Evolutionary conservation across 345 rosid species (phyloP).

Genomic region (Zanthoxylum bungeanum): DNA sequence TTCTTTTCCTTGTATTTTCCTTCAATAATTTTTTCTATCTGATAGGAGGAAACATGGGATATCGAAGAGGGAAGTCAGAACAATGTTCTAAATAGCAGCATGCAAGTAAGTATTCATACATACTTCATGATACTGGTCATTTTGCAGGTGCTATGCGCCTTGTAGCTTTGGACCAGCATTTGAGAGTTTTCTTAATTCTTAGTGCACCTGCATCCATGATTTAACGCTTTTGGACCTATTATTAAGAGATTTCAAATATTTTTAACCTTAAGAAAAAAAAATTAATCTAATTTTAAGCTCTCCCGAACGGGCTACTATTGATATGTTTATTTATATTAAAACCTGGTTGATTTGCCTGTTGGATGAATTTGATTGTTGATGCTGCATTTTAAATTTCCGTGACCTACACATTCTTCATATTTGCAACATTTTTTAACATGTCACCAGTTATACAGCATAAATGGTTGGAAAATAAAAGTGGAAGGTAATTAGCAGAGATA

Average conservation of each 20-base stretch:
- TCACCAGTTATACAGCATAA: not conserved
- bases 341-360: not conserved
- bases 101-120: constrained; percentile 56
- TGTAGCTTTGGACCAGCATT: not conserved
- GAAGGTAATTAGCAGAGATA: not conserved
- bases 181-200: not conserved
- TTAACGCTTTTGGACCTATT: too few relatives aligned
- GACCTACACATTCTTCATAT: not conserved
- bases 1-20: constrained; percentile 23
- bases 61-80: constrained; percentile 93
- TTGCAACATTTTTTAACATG: not conserved
- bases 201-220: not conserved
- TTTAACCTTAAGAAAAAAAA: too few relatives aligned
- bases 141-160: not conserved
- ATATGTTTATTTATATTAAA: not conserved
- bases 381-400: not conserved
- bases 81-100: constrained; percentile 92
- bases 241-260: too few relatives aligned
- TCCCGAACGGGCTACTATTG: too few relatives aligned
- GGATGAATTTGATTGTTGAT: not conserved
- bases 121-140: not conserved
- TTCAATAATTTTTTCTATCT: constrained; percentile 7
- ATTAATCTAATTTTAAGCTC: too few relatives aligned
- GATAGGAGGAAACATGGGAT: constrained; percentile 98
- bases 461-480: not conserved